phyloP scores from a whole-genome alignment of 306 rosid species.

The Castanea mollissima region DNA sequence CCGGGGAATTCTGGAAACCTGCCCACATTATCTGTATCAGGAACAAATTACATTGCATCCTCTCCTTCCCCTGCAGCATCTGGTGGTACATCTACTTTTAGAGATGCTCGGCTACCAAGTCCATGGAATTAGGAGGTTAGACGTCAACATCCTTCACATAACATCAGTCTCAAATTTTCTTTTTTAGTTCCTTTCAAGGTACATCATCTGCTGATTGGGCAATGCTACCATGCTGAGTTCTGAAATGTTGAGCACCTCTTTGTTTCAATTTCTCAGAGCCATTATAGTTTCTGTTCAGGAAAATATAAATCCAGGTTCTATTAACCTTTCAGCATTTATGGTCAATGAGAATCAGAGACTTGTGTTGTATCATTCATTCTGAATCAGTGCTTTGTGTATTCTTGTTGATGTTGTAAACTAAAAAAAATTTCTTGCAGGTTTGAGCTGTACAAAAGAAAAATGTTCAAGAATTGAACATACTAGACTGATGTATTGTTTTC shows the following conservation, averaged over 20 bases:
- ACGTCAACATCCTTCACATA: slow-evolving; percentile 7
- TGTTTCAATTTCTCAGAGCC: not conserved
- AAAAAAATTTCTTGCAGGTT: not conserved
- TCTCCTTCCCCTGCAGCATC: slow-evolving; percentile 95
- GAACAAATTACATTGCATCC: slow-evolving; percentile 74
- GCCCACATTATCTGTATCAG: slow-evolving; percentile 66
- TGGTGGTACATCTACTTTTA: slow-evolving; percentile 78
- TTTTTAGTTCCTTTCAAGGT: not conserved
- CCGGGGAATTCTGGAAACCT: slow-evolving; percentile 58
- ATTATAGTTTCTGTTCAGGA: not conserved
- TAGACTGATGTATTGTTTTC: not conserved
- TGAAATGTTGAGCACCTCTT: not conserved
- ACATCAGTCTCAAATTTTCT: not conserved
- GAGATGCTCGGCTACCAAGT: slow-evolving; percentile 85
- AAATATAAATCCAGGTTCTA: not conserved
- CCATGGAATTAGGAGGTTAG: slow-evolving; percentile 71
- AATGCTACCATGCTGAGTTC: not conserved
- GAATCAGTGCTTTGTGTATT: not conserved
- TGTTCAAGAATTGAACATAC: not conserved
- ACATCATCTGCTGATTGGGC: slow-evolving; percentile 8
- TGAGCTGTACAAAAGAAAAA: not conserved
- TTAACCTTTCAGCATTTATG: not conserved
- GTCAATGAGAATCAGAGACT: not conserved
- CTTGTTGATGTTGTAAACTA: not conserved
- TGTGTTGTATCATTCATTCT: not conserved